Evolutionary conservation across 2,329 filamentous ascomycete species (phyloP).

Genomic region (Aspergillus hiratsukae): DNA sequence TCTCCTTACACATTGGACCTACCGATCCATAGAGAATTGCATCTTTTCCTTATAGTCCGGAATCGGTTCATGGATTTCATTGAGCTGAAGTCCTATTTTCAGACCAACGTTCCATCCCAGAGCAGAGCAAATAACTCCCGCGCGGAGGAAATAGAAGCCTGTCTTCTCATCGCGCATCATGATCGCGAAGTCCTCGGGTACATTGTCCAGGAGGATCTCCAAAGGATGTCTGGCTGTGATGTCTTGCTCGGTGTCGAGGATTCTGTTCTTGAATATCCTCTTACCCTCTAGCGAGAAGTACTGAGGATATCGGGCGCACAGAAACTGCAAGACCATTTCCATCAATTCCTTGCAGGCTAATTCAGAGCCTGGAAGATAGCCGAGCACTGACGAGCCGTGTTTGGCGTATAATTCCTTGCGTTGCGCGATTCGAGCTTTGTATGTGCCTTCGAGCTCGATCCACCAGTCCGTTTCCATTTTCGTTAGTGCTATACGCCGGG

Average conservation of each 20-base stretch:
- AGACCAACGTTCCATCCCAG: conserved; percentile 73
- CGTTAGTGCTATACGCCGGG: conserved; percentile 55
- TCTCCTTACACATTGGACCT: conserved; percentile 19
- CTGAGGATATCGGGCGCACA: conserved; percentile 71
- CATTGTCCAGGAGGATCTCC: conserved; percentile 66
- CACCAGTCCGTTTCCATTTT: conserved; percentile 81
- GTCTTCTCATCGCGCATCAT: conserved; percentile 66
- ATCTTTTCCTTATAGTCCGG: conserved; percentile 86
- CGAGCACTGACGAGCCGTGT: conserved; percentile 61
- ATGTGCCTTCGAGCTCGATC: conserved; percentile 79
- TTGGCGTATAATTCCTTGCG: conserved; percentile 61
- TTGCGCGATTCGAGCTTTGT: conserved; percentile 62
- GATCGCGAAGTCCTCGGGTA: conserved; percentile 81
- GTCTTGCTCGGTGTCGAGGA: conserved; percentile 60
- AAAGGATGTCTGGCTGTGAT: conserved; percentile 62
- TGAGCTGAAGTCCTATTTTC: conserved; percentile 67
- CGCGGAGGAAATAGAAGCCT: conserved; percentile 69
- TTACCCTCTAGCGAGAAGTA: conserved; percentile 61
- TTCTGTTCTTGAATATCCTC: conserved; percentile 61
- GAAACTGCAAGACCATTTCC: conserved; percentile 78
- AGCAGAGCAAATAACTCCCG: conserved; percentile 72
- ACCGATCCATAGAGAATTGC: conserved; percentile 82
- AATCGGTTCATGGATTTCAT: conserved; percentile 68
- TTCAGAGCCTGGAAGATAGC: conserved; percentile 68
- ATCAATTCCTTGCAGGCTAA: conserved; percentile 79